Conservation (phyloP, 192 early-diverging fungal genomes). For the Rhizophagus clarus region DNA sequence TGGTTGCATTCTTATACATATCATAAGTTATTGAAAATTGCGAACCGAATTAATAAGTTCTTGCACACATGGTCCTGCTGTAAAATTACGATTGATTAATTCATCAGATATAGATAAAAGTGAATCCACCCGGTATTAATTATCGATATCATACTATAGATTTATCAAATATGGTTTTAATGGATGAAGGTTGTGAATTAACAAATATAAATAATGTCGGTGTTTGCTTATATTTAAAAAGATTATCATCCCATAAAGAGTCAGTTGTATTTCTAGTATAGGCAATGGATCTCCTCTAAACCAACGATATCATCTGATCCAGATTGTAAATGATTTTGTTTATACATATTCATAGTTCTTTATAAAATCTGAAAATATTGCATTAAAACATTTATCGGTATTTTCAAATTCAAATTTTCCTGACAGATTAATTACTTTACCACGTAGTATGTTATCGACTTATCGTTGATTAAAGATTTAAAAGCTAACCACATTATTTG, state of each 20-base stretch:
- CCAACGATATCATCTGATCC: slow-evolving; percentile 40
- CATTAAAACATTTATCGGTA: slow-evolving; percentile 38
- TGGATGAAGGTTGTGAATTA: not conserved
- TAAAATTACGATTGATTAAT: not conserved
- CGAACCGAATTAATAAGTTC: not conserved
- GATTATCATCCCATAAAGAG: not conserved
- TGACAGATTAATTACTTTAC: slow-evolving; percentile 37
- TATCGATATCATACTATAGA: no score
- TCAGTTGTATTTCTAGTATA: not conserved
- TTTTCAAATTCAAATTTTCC: slow-evolving; percentile 32
- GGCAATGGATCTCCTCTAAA: not conserved
- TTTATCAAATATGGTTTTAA: not conserved
- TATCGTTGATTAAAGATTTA: not conserved
- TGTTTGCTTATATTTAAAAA: not conserved
- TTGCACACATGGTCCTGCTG: not conserved
- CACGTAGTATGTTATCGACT: slow-evolving; percentile 20
- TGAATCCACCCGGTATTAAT: not conserved
- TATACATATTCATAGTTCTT: slow-evolving; percentile 21
- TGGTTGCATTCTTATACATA: not conserved
- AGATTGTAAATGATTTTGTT: slow-evolving; percentile 37
- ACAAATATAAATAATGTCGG: no score
- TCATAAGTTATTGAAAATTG: not conserved
- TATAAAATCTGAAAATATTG: slow-evolving; percentile 42
- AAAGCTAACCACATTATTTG: not conserved
- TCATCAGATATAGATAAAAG: not conserved